Evolutionary conservation across 2,329 filamentous ascomycete genomes (phyloP).

Genomic region (Rutstroemia sp.): DNA sequence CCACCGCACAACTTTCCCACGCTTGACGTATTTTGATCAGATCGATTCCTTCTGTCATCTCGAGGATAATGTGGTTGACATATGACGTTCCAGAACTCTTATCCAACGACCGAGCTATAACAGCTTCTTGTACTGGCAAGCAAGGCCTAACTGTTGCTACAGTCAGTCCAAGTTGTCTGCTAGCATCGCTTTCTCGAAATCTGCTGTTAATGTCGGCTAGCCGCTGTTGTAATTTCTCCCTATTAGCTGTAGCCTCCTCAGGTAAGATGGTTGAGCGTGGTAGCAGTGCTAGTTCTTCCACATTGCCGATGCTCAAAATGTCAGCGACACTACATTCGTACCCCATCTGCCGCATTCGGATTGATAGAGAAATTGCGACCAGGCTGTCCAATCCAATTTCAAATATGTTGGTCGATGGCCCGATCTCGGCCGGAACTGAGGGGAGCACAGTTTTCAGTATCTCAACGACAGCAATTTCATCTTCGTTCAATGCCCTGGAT

Average conservation of each 20-base stretch:
- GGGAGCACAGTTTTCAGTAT: constrained; percentile 1
- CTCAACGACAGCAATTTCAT: neutral
- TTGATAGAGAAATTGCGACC: neutral
- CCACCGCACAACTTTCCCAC: constrained; percentile 7
- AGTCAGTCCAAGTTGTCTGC: neutral
- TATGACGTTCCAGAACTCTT: constrained; percentile 28
- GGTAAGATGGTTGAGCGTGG: neutral
- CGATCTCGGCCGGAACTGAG: neutral
- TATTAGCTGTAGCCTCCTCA: neutral
- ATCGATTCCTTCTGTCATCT: constrained; percentile 15
- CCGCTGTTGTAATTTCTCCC: neutral
- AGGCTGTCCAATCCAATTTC: neutral
- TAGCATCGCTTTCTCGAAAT: neutral
- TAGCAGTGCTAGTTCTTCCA: neutral
- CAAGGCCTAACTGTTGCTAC: constrained; percentile 20
- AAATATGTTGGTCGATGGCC: neutral
- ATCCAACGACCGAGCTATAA: constrained; percentile 29
- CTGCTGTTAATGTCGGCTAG: neutral
- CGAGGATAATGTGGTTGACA: constrained; percentile 22
- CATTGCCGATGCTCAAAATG: neutral
- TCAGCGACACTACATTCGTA: constrained; percentile 1
- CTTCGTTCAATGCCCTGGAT: neutral
- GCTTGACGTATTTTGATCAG: constrained; percentile 13
- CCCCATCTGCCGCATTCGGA: neutral
- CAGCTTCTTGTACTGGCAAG: constrained; percentile 31